These are phyloP conservation scores for Stenogyne calaminthoides DNA, from an alignment of 305 asterid species.

Conservation along the genomic window DNA sequence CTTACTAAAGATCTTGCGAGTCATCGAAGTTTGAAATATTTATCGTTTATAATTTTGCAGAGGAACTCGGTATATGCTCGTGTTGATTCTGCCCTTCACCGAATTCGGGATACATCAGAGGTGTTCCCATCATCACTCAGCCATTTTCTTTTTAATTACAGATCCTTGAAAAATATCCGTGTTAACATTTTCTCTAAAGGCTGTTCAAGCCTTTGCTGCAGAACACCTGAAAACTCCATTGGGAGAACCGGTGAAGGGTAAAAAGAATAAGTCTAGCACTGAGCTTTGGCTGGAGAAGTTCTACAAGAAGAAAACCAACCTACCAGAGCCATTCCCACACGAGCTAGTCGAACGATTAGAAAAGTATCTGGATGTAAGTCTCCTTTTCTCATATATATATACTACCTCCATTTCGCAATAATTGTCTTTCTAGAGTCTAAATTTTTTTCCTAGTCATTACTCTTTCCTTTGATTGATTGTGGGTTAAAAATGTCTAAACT, in stretches of 20 bases:
- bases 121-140: conserved; percentile 39
- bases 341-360: conserved; percentile 86
- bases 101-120: conserved; percentile 87
- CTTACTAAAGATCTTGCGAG: not conserved
- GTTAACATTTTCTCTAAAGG: conserved; percentile 39
- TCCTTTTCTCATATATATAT: not conserved
- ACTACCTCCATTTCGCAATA: not conserved
- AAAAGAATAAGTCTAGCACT: conserved; percentile 83
- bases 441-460: not conserved
- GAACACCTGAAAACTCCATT: conserved; percentile 89
- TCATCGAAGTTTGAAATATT: conserved; percentile 21
- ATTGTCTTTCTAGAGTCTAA: not conserved
- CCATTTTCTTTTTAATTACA: not conserved
- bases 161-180: not conserved
- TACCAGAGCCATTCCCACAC: conserved; percentile 96
- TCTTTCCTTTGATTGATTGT: not conserved
- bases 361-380: conserved; percentile 79
- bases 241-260: conserved; percentile 94
- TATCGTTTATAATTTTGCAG: conserved; percentile 47
- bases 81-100: conserved; percentile 95
- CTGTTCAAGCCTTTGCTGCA: conserved; percentile 84
- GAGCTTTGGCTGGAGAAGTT: conserved; percentile 97
- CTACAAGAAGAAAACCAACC: conserved; percentile 83
- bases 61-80: conserved; percentile 92
- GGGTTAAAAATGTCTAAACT: not conserved